phyloP scores from a whole-genome alignment of 306 rosid species.

The Prunus fruticosa region DNA sequence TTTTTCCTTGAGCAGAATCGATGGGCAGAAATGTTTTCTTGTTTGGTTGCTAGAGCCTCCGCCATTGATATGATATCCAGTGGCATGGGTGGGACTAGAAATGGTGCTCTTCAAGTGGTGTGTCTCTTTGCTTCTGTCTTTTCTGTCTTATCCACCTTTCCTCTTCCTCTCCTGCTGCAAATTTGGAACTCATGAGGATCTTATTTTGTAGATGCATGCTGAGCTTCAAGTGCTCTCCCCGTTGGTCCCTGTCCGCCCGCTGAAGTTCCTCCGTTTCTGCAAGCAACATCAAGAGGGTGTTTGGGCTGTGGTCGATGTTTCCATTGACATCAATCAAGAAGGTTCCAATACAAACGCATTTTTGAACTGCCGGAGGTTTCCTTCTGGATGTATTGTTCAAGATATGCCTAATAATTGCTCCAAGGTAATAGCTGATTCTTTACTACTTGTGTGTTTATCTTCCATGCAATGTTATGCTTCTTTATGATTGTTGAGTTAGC shows the following conservation, averaged over 20 bases:
- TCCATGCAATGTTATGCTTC: not conserved
- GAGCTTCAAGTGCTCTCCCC: constrained; percentile 88
- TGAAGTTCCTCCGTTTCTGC: constrained; percentile 71
- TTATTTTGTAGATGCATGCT: constrained; percentile 58
- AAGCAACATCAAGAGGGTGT: constrained; percentile 73
- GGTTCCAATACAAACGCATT: constrained; percentile 23
- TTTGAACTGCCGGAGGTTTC: constrained; percentile 62
- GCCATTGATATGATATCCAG: constrained; percentile 49
- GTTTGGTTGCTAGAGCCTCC: constrained; percentile 55
- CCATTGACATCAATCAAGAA: constrained; percentile 51
- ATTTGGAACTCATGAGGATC: constrained; percentile 4
- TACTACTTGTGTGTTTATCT: not conserved
- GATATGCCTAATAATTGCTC: constrained; percentile 70
- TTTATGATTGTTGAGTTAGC: not conserved
- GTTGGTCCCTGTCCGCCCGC: constrained; percentile 63
- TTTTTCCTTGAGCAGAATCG: constrained; percentile 49
- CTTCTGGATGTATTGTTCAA: constrained; percentile 83
- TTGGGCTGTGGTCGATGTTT: constrained; percentile 85
- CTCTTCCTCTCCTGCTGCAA: not conserved
- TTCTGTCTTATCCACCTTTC: not conserved
- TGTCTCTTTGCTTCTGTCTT: constrained; percentile 11
- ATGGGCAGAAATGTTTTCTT: constrained; percentile 79
- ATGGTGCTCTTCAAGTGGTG: constrained; percentile 75
- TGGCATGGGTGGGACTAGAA: constrained; percentile 55
- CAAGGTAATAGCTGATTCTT: constrained; percentile 46